phyloP scores from a whole-genome alignment of 1,284 basidiomycete species.

The Ustilago sp. region DNA sequence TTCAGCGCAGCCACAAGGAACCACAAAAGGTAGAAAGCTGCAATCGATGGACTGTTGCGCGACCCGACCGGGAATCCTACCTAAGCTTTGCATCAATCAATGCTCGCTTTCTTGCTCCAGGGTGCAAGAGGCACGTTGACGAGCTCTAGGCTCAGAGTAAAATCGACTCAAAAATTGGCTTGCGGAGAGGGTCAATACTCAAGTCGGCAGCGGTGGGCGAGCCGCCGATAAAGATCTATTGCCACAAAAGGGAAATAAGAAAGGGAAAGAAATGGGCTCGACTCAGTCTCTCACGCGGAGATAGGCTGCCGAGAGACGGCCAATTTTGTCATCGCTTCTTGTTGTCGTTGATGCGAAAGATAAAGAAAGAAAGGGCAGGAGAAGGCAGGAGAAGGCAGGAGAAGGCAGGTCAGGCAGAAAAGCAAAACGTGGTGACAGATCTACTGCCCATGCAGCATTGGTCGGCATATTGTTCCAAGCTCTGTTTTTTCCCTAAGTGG shows the following conservation, averaged over 20 bases:
- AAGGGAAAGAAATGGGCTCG: slow-evolving; percentile 8
- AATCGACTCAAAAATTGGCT: too few relatives aligned
- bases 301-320: slow-evolving; percentile 16
- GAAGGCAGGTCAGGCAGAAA: neutral
- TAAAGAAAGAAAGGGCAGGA: neutral
- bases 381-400: neutral
- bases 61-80: slow-evolving; percentile 14
- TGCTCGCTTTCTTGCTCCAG: neutral
- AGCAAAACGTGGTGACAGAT: slow-evolving; percentile 8
- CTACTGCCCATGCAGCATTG: slow-evolving; percentile 9
- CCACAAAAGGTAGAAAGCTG: neutral
- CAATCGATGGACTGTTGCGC: slow-evolving; percentile 8
- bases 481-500: neutral
- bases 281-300: slow-evolving; percentile 1
- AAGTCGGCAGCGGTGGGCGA: slow-evolving; percentile 19
- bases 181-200: neutral
- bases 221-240: slow-evolving; percentile 38
- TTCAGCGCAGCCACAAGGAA: slow-evolving; percentile 1
- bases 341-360: neutral
- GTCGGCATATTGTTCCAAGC: slow-evolving; percentile 14
- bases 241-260: slow-evolving; percentile 6
- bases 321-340: slow-evolving; percentile 24
- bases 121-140: neutral
- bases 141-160: neutral
- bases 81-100: neutral